Conservation (phyloP, 2,329 filamentous ascomycete species). For the Sclerotinia minor region DNA sequence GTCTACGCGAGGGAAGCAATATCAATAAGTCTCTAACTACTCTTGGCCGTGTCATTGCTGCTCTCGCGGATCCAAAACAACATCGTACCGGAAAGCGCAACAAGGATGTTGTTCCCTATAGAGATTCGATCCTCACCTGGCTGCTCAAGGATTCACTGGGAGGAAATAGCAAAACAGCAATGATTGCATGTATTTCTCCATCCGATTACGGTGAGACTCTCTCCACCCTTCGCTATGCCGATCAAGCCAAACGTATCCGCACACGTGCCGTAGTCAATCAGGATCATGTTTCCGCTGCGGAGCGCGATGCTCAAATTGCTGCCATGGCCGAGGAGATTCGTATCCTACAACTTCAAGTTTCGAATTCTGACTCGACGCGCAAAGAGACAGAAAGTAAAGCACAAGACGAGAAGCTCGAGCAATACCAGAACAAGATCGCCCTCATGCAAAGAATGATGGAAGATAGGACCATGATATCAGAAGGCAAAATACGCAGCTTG, state of each 20-base stretch:
- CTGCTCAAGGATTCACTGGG: conserved; percentile 93
- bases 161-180: conserved; percentile 96
- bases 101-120: conserved; percentile 81
- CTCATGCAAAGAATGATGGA: conserved; percentile 96
- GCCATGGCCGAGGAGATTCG: conserved; percentile 97
- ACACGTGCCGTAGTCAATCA: conserved; percentile 95
- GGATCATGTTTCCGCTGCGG: conserved; percentile 86
- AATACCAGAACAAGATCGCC: conserved; percentile 88
- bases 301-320: conserved; percentile 89
- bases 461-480: conserved; percentile 83
- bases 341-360: conserved; percentile 71
- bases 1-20: conserved; percentile 91
- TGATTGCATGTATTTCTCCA: conserved; percentile 97
- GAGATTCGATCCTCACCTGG: conserved; percentile 82
- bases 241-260: conserved; percentile 96
- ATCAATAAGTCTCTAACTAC: conserved; percentile 99
- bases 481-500: conserved; percentile 89
- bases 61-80: conserved; percentile 71
- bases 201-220: conserved; percentile 97
- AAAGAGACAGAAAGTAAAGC: conserved; percentile 69
- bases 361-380: conserved; percentile 56
- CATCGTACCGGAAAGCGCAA: conserved; percentile 58
- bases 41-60: conserved; percentile 91
- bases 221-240: conserved; percentile 92
- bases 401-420: conserved; percentile 82